phyloP scores from a whole-genome alignment of 305 asterid genomes.

The Fraxinus greggii region DNA sequence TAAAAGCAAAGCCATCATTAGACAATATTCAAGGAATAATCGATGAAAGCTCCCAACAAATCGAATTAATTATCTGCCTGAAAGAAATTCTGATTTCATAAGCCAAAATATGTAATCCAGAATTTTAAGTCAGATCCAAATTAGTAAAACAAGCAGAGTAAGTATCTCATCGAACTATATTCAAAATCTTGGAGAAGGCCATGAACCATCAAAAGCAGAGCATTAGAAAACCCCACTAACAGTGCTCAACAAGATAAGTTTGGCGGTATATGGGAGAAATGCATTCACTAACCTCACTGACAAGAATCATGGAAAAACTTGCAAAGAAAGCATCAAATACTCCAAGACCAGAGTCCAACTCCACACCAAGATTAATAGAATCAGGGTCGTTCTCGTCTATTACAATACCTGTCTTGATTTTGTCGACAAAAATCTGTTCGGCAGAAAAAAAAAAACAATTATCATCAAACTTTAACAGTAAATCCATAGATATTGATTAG shows the following conservation, averaged over 20 bases:
- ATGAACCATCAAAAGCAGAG: slow-evolving; percentile 6
- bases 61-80: slow-evolving; percentile 7
- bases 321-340: slow-evolving; percentile 76
- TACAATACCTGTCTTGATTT: slow-evolving; percentile 46
- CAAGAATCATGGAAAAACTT: slow-evolving; percentile 81
- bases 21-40: slow-evolving; percentile 10
- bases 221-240: not conserved
- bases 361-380: slow-evolving; percentile 39
- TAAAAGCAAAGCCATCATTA: slow-evolving; percentile 37
- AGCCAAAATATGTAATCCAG: not conserved
- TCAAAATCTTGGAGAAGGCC: not conserved
- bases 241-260: not conserved
- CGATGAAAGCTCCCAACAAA: slow-evolving; percentile 13
- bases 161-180: slow-evolving; percentile 4
- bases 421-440: slow-evolving; percentile 62
- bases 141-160: not conserved
- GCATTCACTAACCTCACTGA: slow-evolving; percentile 66
- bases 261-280: not conserved
- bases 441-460: not conserved
- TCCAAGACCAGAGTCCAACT: slow-evolving; percentile 73
- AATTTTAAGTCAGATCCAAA: slow-evolving; percentile 1
- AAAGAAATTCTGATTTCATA: not conserved
- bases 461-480: slow-evolving; percentile 12
- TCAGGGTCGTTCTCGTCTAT: slow-evolving; percentile 33
- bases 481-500: not conserved